Percentiles rank a stretch among this genome's conserved stretches.
phyloP scores from a whole-genome alignment of 1,284 basidiomycete genomes.

The Coriolopsis trogii region DNA sequence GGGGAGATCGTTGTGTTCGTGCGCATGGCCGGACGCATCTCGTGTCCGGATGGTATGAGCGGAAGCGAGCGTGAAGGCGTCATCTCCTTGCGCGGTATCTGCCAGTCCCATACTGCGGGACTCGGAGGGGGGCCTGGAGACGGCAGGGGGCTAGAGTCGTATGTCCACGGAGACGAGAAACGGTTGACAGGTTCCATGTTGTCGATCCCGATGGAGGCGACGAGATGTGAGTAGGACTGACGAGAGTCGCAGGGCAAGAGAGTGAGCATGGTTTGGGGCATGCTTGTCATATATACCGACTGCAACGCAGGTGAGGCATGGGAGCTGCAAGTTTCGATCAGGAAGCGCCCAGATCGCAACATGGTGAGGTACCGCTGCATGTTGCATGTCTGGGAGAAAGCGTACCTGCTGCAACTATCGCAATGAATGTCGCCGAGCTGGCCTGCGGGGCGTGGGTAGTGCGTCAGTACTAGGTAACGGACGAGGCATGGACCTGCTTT shows the following conservation, averaged over 20 bases:
- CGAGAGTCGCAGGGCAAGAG: too few relatives aligned
- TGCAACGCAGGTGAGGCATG: slow-evolving; percentile 22
- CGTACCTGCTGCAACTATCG: not conserved
- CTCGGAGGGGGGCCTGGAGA: slow-evolving; percentile 22
- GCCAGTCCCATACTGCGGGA: slow-evolving; percentile 22
- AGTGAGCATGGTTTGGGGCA: not conserved
- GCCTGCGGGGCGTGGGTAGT: too few relatives aligned
- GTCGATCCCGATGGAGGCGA: not conserved
- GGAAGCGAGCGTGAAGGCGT: slow-evolving; percentile 14
- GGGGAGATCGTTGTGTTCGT: slow-evolving; percentile 17
- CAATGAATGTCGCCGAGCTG: not conserved
- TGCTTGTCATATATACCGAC: not conserved
- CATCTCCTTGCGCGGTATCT: slow-evolving; percentile 2
- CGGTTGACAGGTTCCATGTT: slow-evolving; percentile 14
- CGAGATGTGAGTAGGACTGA: not conserved
- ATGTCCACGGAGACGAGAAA: slow-evolving; percentile 17
- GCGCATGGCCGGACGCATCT: not conserved
- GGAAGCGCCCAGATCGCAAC: not conserved
- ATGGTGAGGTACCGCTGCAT: not conserved
- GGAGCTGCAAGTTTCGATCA: slow-evolving; percentile 2
- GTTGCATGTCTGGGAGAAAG: not conserved
- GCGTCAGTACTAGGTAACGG: too few relatives aligned
- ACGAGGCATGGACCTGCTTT: too few relatives aligned
- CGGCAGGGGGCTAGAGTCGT: slow-evolving; percentile 17
- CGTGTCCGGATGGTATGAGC: slow-evolving; percentile 10